Evolutionary conservation across 768 basidiomycete genomes (phyloP).

Genomic region (Mycena chlorophos): DNA sequence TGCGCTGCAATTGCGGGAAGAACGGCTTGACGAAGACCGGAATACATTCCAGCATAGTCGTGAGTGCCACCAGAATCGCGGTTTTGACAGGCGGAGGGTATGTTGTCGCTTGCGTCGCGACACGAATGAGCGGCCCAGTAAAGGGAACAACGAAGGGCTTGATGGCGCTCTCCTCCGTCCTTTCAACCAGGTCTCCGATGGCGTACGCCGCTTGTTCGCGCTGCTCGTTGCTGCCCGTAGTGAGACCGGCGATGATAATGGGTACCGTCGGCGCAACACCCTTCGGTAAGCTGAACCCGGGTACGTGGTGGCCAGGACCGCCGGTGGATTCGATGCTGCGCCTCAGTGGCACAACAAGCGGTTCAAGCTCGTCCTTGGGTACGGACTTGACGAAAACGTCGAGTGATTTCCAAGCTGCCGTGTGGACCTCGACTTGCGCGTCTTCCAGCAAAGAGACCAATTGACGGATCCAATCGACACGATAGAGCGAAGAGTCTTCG

Average conservation of each 20-base stretch:
- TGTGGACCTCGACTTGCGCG: constrained; percentile 68
- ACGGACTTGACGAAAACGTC: constrained; percentile 87
- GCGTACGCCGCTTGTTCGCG: constrained; percentile 94
- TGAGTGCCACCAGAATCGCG: constrained; percentile 84
- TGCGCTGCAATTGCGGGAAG: constrained; percentile 96
- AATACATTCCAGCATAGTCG: constrained; percentile 81
- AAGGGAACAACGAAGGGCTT: constrained; percentile 95
- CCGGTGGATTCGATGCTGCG: constrained; percentile 86
- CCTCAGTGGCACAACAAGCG: constrained; percentile 85
- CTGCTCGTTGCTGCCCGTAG: constrained; percentile 92
- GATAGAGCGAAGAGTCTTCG: constrained; percentile 81
- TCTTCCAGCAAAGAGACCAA: constrained; percentile 85
- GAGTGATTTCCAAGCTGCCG: constrained; percentile 78
- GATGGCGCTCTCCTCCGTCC: constrained; percentile 77
- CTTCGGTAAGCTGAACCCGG: constrained; percentile 84
- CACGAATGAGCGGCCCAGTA: constrained; percentile 93
- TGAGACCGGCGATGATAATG: constrained; percentile 88
- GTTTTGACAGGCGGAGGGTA: constrained; percentile 93
- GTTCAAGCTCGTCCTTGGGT: constrained; percentile 91
- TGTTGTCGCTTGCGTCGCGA: constrained; percentile 84
- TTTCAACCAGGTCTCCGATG: constrained; percentile 92
- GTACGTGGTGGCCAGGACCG: constrained; percentile 71
- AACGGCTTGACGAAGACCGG: constrained; percentile 93
- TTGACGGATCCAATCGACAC: constrained; percentile 92
- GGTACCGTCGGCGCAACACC: constrained; percentile 83